A percentile compares a stretch with the other conserved stretches of the same genome.
These are phyloP conservation scores for Colletotrichum orbiculare DNA, from an alignment of 2,329 filamentous ascomycete genomes.

Conservation along the genomic window DNA sequence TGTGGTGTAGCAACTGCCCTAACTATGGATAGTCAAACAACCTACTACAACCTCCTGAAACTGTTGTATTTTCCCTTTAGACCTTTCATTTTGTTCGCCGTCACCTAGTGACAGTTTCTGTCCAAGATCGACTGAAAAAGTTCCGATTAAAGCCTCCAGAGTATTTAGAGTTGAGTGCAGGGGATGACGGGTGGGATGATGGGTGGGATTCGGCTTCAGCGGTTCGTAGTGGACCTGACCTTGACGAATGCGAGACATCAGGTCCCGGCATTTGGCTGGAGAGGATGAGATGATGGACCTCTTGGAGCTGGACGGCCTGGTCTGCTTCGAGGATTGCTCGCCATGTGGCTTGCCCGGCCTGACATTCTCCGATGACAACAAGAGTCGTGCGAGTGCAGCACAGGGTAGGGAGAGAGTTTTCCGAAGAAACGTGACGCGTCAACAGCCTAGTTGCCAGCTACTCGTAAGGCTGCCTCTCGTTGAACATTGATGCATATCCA, in stretches of 20 bases:
- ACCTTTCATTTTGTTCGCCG: no score
- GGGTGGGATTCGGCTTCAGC: neutral
- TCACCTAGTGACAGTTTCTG: no score
- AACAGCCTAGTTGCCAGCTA: neutral
- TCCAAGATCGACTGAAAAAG: no score
- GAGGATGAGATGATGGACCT: neutral
- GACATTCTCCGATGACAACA: neutral
- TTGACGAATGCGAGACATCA: conserved; percentile 8
- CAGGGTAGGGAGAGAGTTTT: neutral
- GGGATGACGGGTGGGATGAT: no score
- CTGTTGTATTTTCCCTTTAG: no score
- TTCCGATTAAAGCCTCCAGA: no score
- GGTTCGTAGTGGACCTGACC: conserved; percentile 4
- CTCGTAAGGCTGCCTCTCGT: neutral
- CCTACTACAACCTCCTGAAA: no score
- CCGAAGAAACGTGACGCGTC: conserved; percentile 9
- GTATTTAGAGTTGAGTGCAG: no score
- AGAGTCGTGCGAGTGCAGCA: neutral
- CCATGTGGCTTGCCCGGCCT: no score
- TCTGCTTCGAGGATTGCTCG: neutral
- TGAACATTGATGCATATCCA: no score
- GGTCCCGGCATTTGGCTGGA: neutral
- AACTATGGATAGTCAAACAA: no score
- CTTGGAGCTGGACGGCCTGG: neutral
- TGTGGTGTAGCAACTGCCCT: no score